These are phyloP conservation scores for Eimeria maxima DNA, from an alignment of 169 alveolate species.

Conservation along the genomic window DNA sequence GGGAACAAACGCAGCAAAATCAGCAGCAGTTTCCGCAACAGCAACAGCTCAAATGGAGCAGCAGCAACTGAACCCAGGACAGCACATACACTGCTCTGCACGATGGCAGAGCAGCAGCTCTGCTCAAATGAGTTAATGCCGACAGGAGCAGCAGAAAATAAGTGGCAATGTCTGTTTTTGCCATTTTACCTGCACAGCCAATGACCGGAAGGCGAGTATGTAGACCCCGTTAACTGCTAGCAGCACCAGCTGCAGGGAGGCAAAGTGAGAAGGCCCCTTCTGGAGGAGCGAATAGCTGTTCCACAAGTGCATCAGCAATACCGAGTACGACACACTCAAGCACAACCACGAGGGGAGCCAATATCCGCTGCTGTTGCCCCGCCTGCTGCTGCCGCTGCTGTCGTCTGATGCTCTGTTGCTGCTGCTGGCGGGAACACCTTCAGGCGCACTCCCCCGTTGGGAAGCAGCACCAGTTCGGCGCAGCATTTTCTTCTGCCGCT, in stretches of 20 bases:
- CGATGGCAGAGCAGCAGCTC: no score
- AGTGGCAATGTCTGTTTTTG: neutral
- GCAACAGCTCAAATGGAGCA: neutral
- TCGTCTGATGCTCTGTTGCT: conserved; percentile 23
- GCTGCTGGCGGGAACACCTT: neutral
- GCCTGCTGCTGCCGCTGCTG: conserved; percentile 40
- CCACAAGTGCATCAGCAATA: conserved; percentile 9
- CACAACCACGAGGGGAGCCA: conserved; percentile 36
- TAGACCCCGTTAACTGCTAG: conserved; percentile 46
- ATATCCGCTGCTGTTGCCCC: conserved; percentile 14
- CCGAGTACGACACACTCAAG: neutral
- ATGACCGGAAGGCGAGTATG: conserved; percentile 40
- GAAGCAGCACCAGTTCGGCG: conserved; percentile 23
- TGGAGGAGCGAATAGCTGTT: conserved; percentile 45
- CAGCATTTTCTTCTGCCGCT: neutral
- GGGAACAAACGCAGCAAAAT: neutral
- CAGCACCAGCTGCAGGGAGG: conserved; percentile 26
- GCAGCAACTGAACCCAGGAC: no score
- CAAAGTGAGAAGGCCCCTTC: conserved; percentile 12
- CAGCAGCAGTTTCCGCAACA: neutral
- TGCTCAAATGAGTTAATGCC: neutral
- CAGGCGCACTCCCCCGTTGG: conserved; percentile 16
- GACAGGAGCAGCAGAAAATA: neutral
- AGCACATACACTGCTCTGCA: no score
- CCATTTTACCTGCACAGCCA: neutral